Percentiles rank a stretch among this genome's conserved stretches.
These are phyloP conservation scores for Prunus persica DNA, from an alignment of 306 rosid species.

Conservation along the genomic window Prunus_persica_NCBIv2 NC_034015.1:19583001-19583500, in stretches of 20 bases:
- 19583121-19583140: background rate
- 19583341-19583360: constrained; percentile 49
- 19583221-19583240: constrained; percentile 50
- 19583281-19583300: constrained; percentile 46
- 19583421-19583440: constrained; percentile 60
- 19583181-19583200: constrained; percentile 15
- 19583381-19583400: constrained; percentile 58
- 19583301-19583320: constrained; percentile 48
- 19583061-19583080: background rate
- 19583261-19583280: constrained; percentile 68
- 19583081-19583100: background rate
- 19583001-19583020: background rate
- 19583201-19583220: background rate
- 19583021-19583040: background rate
- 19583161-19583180: background rate
- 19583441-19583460: constrained; percentile 70
- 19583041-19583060: background rate
- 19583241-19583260: constrained; percentile 27
- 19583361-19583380: constrained; percentile 60
- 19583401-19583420: constrained; percentile 82
- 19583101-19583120: too few relatives aligned
- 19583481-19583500: constrained; percentile 51
- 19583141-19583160: background rate
- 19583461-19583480: constrained; percentile 84
- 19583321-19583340: constrained; percentile 84